Conservation (phyloP, 2,329 filamentous ascomycete species). For the Coniochaeta sp. region DNA sequence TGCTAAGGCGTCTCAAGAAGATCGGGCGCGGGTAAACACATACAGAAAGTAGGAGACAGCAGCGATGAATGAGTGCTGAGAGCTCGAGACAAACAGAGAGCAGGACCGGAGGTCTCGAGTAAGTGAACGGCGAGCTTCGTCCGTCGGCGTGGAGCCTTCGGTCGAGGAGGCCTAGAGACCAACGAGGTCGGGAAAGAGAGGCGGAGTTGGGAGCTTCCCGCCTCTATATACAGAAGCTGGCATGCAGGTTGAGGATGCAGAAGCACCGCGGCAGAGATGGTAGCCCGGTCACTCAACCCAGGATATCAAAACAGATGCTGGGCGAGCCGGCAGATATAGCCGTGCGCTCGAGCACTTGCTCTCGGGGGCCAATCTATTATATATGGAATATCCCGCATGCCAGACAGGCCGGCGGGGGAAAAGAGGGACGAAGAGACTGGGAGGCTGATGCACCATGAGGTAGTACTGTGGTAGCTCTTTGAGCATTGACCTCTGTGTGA, state of each 20-base stretch:
- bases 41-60: constrained; percentile 1
- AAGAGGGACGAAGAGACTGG: background rate
- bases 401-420: background rate
- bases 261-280: background rate
- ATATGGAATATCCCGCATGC: constrained; percentile 3
- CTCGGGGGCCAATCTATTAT: background rate
- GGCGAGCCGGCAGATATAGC: constrained; percentile 6
- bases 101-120: background rate
- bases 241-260: constrained; percentile 4
- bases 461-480: background rate
- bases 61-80: background rate
- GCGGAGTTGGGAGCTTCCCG: constrained; percentile 4
- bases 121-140: constrained; percentile 1
- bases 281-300: background rate
- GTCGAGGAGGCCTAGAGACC: constrained; percentile 2
- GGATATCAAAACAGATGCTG: constrained; percentile 2
- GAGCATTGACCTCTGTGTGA: constrained; percentile 2
- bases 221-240: constrained; percentile 6
- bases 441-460: background rate
- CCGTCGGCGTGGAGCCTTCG: constrained; percentile 5
- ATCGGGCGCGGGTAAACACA: background rate
- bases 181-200: background rate
- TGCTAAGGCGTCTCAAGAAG: background rate
- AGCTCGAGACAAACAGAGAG: background rate
- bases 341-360: constrained; percentile 4